Evolutionary conservation across 2,329 filamentous ascomycete genomes (phyloP), one percentile per base, ranked within the genome.

Genomic region (Talaromyces sp.): DNA sequence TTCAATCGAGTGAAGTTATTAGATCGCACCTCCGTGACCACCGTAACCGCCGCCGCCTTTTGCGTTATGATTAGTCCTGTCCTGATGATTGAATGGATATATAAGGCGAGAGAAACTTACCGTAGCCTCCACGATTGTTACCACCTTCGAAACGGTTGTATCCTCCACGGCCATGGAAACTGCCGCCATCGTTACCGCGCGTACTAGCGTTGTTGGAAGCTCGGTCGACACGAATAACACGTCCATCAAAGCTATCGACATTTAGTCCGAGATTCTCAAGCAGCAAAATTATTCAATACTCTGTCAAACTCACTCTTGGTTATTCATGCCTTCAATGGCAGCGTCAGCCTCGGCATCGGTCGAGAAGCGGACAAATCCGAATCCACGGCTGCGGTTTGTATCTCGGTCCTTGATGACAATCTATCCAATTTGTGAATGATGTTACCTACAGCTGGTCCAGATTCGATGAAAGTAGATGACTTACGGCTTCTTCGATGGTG

Each of bases 351-450:
- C 79, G 16, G 63, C 67, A 5, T 77, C 76, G 57, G 64, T 75
- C 58, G 86, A 80, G 80, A 93, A 99, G 70, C 93, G 90, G 67
- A 99, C 93, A 77, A 98, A 98, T 55, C 95, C 95, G 77, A 98
- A 99, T 65, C 95, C 95, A 77, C 95, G 91, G 83, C 93, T 97
- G 77, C 93, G 92, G 71, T 92, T 91, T 73, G 93, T 97, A 75
- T 98, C 93, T 73, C 93, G 91, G 78, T 99, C 93, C 82, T 96
- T 98, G 72, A 98, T 93, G 69, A 99, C 93, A 66, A 96, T 91
- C 93, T 98, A 73, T 56, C 4, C 40, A 42, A 3, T 28, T 31
- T 3, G 6, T 56, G 18, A 52, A n/a, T 33, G 3, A 21, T 52
- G 3, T 12, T 2, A 12, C 8, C 28, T 28, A n/a, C 28, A 6